Base-by-base conservation (phyloP, 2,329 filamentous ascomycete species). In the Cercospora sp. region DNA sequence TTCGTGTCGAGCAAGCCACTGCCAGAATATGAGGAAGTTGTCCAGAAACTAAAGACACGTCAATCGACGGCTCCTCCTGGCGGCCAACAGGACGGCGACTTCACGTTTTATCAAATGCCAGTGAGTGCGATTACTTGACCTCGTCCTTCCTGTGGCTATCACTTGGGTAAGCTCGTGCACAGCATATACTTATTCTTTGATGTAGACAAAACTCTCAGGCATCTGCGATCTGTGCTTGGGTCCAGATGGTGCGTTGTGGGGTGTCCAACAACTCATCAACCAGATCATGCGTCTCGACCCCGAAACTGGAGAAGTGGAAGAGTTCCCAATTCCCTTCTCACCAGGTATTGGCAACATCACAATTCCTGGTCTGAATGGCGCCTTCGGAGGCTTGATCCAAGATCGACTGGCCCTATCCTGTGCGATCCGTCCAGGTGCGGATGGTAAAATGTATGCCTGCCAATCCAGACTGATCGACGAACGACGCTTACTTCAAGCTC, bases 221-320 rank as follows among this genome's bases (percentile, higher is more conserved):
- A 65, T 66, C 12, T 68, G 66, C 16, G 66, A 68, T 48, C 48
- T 68, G 16, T 61, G 57, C 48, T 57, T 61, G 26, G 66, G 66
- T 5, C 66, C 66, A 26, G 66, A 68, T 63, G 66, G 66, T 18
- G 66, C 66, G 6, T 33, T 68, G 8, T 68, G 66, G 66, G 66
- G 66, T 18, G 63, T 55, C 3, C 58, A 68, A 23, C 31, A 60
- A 26, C 63, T 68, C n/a, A 58, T 68, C 23, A 65, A 66, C 28
- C 48, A 66, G 13, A 63, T 65, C 26, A 58, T 66, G 59, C 33
- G 63, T 13, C 48, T 63, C 26, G 63, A 66, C 59, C 63, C 67
- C 36, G 60, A 63, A 8, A 59, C 58, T 33, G 66, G 66, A 20
- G 63, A 66, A 26, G 51, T 66, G 10, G 59, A 65, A 26, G 66